Evolutionary conservation across 2,329 filamentous ascomycete genomes (phyloP).

Genomic region (Colletotrichum plurivorum): DNA sequence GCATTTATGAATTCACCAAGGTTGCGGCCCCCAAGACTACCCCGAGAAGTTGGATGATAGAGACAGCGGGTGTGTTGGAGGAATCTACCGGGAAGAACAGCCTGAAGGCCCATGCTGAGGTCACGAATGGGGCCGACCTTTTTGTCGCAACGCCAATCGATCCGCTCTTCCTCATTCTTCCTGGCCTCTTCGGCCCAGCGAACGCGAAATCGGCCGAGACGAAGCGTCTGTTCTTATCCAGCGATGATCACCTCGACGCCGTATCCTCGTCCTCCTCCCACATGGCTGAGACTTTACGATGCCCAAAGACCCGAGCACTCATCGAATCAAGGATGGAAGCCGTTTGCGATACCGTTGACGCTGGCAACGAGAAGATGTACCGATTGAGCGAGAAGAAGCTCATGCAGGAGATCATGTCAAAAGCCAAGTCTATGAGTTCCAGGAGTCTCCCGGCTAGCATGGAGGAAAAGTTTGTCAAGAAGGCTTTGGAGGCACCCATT

Average conservation of each 20-base stretch:
- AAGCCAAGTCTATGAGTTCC: conserved; percentile 78
- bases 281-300: conserved; percentile 69
- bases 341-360: conserved; percentile 86
- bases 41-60: conserved; percentile 75
- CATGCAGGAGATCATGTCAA: conserved; percentile 73
- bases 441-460: conserved; percentile 81
- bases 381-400: conserved; percentile 83
- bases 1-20: conserved; percentile 76
- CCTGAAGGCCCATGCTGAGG: conserved; percentile 43
- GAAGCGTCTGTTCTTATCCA: conserved; percentile 76
- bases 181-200: conserved; percentile 70
- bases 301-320: conserved; percentile 60
- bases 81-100: conserved; percentile 39
- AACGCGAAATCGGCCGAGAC: conserved; percentile 59
- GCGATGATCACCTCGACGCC: conserved; percentile 80
- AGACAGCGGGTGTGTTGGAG: conserved; percentile 46
- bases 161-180: conserved; percentile 85
- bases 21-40: conserved; percentile 66
- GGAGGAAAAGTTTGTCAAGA: conserved; percentile 87
- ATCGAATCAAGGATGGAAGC: conserved; percentile 77
- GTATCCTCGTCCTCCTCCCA: conserved; percentile 70
- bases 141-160: conserved; percentile 89
- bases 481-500: conserved; percentile 82
- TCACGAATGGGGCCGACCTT: conserved; percentile 80
- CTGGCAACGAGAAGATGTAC: conserved; percentile 88